Percentiles rank a stretch among this genome's conserved stretches.
phyloP scores from a whole-genome alignment of 208 protist species.

The Trypanosoma boissoni region DNA sequence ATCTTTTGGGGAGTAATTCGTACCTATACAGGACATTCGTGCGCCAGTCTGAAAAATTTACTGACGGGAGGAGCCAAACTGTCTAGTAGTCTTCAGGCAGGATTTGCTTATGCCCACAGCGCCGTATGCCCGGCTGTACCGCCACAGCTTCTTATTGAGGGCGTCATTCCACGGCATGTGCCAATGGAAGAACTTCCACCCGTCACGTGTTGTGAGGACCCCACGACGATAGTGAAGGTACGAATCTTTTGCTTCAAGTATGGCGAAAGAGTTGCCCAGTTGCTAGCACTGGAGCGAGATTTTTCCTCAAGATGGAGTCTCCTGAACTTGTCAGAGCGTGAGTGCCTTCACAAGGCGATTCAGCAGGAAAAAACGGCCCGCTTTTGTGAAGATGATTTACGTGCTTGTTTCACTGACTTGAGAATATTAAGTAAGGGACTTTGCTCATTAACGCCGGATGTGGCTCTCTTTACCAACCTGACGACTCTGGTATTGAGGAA shows the following conservation, averaged over 20 bases:
- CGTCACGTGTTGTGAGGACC: conserved; percentile 14
- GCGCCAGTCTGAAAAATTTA: conserved; percentile 35
- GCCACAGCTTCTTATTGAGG: conserved; percentile 14
- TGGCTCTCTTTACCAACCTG: conserved; percentile 45
- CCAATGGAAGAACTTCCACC: conserved; percentile 21
- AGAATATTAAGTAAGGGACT: conserved; percentile 47
- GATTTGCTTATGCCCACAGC: conserved; percentile 40
- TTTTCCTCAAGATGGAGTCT: conserved; percentile 47
- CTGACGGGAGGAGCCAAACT: conserved; percentile 40
- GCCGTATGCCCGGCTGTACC: conserved; percentile 50
- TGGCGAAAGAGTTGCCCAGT: conserved; percentile 4
- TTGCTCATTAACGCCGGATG: conserved; percentile 26
- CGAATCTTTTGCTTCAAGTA: conserved; percentile 10
- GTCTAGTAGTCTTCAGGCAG: conserved; percentile 33
- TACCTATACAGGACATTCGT: conserved; percentile 58
- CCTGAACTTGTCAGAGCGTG: conserved; percentile 35
- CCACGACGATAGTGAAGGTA: conserved; percentile 4
- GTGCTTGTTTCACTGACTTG: conserved; percentile 47
- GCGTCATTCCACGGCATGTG: neutral
- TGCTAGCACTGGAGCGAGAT: conserved; percentile 15
- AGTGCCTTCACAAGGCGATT: conserved; percentile 44
- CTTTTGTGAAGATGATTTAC: conserved; percentile 35
- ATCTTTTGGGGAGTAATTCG: conserved; percentile 43
- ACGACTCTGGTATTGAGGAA: conserved; percentile 50
- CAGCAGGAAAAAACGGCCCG: conserved; percentile 30